Evolutionary conservation across 73 alveolate species (phyloP).

Genomic region (Tetrahymena malaccensis): DNA sequence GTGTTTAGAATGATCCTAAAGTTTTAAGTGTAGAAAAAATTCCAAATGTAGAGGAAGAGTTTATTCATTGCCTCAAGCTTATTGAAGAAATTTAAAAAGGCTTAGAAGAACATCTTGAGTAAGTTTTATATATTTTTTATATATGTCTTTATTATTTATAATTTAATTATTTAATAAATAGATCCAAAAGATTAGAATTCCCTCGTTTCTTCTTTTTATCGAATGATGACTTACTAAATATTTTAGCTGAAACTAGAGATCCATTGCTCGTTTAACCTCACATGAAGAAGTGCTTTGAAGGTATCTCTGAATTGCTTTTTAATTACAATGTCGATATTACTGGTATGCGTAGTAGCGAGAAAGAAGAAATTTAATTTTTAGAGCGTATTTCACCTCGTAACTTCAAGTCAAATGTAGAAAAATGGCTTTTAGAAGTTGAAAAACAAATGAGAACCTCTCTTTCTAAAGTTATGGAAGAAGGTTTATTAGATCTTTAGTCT

Average conservation of each 20-base stretch:
- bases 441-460: conserved; percentile 73
- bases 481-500: conserved; percentile 71
- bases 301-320: conserved; percentile 75
- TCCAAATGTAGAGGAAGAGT: conserved; percentile 70
- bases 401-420: conserved; percentile 79
- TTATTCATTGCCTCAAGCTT: conserved; percentile 56
- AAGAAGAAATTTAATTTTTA: conserved; percentile 92
- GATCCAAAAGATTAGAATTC: conserved; percentile 89
- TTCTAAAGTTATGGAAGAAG: conserved; percentile 68
- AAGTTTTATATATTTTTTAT: not conserved
- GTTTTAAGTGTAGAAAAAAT: conserved; percentile 73
- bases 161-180: conserved; percentile 80
- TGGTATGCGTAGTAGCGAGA: conserved; percentile 93
- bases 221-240: conserved; percentile 62
- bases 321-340: conserved; percentile 91
- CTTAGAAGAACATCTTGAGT: conserved; percentile 24
- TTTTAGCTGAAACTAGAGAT: conserved; percentile 91
- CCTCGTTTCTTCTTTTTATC: conserved; percentile 95
- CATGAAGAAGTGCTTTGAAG: conserved; percentile 98
- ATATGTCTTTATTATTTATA: not conserved
- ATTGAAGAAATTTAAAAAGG: conserved; percentile 67
- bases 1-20: conserved; percentile 67
- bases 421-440: conserved; percentile 81
- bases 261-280: conserved; percentile 97
- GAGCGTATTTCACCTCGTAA: conserved; percentile 84